phyloP scores from a whole-genome alignment of 2,329 filamentous ascomycete species.

The Colletotrichum nymphaeae region DNA sequence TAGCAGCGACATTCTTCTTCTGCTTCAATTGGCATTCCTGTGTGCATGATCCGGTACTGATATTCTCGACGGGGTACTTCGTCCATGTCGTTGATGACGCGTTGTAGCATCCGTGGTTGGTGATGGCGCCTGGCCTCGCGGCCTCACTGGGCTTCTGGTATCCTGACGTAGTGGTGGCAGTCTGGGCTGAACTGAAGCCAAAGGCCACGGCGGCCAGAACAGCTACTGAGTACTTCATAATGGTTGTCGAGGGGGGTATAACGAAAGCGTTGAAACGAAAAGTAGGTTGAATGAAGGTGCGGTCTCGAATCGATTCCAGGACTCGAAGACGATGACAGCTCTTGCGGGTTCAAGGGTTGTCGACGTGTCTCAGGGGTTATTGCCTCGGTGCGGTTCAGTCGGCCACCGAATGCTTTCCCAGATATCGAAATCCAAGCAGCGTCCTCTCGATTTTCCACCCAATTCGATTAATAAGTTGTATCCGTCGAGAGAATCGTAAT shows the following conservation, averaged over 20 bases:
- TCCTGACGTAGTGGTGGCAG: not conserved
- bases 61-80: constrained; percentile 35
- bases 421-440: not conserved
- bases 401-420: not conserved
- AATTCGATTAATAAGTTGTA: constrained; percentile 12
- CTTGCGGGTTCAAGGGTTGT: constrained; percentile 3
- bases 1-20: constrained; percentile 69
- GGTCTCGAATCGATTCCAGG: constrained; percentile 16
- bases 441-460: not conserved
- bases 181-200: constrained; percentile 27
- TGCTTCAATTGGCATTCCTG: constrained; percentile 12
- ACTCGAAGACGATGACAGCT: constrained; percentile 14
- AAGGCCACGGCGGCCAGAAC: constrained; percentile 31
- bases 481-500: constrained; percentile 5
- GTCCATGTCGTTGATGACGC: constrained; percentile 52
- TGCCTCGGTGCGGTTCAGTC: constrained; percentile 1
- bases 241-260: constrained; percentile 16
- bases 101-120: constrained; percentile 64
- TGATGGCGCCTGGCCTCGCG: constrained; percentile 51
- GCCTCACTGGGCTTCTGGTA: constrained; percentile 49
- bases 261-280: constrained; percentile 5
- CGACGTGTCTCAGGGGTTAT: not conserved
- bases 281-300: constrained; percentile 1
- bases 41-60: constrained; percentile 57
- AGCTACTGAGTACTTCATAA: constrained; percentile 28